These are phyloP conservation scores for Dissophora ornata DNA, from an alignment of 192 early-diverging fungal species.

Conservation along the genomic window DNA sequence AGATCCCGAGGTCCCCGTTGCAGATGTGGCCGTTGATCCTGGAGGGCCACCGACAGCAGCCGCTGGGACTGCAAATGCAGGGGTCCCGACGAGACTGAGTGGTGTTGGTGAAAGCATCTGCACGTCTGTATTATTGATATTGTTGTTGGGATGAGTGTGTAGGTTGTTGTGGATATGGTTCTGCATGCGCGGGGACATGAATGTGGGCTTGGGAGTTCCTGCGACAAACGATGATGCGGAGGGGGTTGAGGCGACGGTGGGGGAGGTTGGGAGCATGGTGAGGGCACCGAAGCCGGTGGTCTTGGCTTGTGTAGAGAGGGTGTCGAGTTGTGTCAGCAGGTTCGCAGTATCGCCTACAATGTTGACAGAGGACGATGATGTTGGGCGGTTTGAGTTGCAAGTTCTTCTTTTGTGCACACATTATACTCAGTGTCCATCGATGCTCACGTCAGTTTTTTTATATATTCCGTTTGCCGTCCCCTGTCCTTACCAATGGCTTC, in stretches of 20 bases:
- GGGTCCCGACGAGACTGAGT: slow-evolving; percentile 30
- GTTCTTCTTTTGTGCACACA: too few relatives aligned
- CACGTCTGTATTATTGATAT: slow-evolving; percentile 4
- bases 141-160: neutral
- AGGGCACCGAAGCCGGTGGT: slow-evolving; percentile 37
- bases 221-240: slow-evolving; percentile 18
- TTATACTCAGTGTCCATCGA: too few relatives aligned
- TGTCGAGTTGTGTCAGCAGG: slow-evolving; percentile 41
- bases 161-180: slow-evolving; percentile 46
- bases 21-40: neutral
- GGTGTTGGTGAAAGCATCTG: slow-evolving; percentile 38
- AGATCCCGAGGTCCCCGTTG: too few relatives aligned
- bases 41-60: too few relatives aligned
- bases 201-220: slow-evolving; percentile 44
- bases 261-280: slow-evolving; percentile 35
- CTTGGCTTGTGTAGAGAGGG: slow-evolving; percentile 29
- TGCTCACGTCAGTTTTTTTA: neutral
- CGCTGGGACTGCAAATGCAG: too few relatives aligned
- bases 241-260: slow-evolving; percentile 42
- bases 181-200: slow-evolving; percentile 48
- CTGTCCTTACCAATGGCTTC: slow-evolving; percentile 45
- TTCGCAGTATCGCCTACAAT: slow-evolving; percentile 40
- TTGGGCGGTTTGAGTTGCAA: too few relatives aligned
- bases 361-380: too few relatives aligned
- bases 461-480: neutral